These are phyloP conservation scores for Saitozyma podzolica DNA, from an alignment of 768 basidiomycete species.

Conservation along the genomic window DNA sequence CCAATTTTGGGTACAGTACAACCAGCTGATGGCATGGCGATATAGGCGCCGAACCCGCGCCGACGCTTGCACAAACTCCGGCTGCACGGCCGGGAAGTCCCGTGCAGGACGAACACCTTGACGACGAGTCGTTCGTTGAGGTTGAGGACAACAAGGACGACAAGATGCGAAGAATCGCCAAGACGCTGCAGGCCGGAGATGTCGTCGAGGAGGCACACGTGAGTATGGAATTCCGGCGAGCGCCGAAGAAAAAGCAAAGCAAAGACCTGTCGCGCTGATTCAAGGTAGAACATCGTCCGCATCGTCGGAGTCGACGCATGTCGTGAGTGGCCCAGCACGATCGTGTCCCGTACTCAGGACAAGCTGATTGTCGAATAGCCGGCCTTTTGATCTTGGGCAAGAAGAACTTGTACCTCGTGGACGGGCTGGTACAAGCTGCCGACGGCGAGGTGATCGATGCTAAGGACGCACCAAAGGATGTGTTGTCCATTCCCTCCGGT, in stretches of 20 bases:
- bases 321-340: conserved; percentile 59
- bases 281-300: conserved; percentile 71
- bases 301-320: conserved; percentile 89
- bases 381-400: conserved; percentile 84
- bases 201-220: conserved; percentile 67
- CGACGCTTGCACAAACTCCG: conserved; percentile 6
- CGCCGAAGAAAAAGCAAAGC: background rate
- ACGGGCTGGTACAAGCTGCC: conserved; percentile 83
- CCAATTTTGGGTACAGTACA: conserved; percentile 1
- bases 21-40: background rate
- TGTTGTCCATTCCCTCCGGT: conserved; percentile 76
- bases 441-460: conserved; percentile 86
- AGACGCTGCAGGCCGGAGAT: conserved; percentile 84
- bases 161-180: conserved; percentile 80
- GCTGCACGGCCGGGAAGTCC: background rate
- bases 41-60: conserved; percentile 12
- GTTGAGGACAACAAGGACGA: conserved; percentile 66
- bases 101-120: conserved; percentile 15
- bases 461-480: conserved; percentile 73
- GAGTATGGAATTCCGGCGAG: conserved; percentile 3
- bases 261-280: conserved; percentile 6
- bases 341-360: background rate
- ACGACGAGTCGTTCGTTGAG: conserved; percentile 60
- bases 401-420: conserved; percentile 83
- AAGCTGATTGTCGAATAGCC: conserved; percentile 56